Evolutionary conservation across 495 filamentous ascomycete species (phyloP), one percentile per base, ranked within the genome.

Genomic region (Penicillium diatomitis): DNA sequence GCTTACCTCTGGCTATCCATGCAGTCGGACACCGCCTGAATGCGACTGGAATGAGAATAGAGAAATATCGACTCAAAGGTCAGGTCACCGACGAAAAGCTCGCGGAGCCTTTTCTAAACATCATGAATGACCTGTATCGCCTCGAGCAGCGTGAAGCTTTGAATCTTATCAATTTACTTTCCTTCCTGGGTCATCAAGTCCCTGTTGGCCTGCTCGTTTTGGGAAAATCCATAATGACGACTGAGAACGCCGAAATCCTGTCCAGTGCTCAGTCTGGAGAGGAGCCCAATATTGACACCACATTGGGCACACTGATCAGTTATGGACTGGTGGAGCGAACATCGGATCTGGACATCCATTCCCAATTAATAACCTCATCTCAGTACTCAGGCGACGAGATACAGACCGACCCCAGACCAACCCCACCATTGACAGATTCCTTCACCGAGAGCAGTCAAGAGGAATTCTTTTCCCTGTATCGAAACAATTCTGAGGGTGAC

Each of bases 1-100:
- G 80, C 50, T 68, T 91, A 8, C 87, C 87, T 9, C 64, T 90
- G 11, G 86, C 87, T 42, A 90, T 92, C 36, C 84, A 89, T 55
- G 83, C 85, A 4, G 84, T 86, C 4, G 85, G 85, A 6, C 83
- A 85, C 48, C 81, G 86, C 28, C 73, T 92, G 5, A 87, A 81
- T 40, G 78, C 80, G 2, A 88, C 82, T 0, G 69, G 77, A 20
- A 84, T 87, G 51, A 83, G 86, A 1, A 73, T 92, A 5, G 76
- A 81, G 4, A 79, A 72, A 50, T 90, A 88, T 53, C 71, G 67
- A 31, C 67, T 90, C 32, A 75, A 76, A 54, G 81, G 79, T n/a
- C 86, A 85, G 47, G 70, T 81, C 42, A 82, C 73, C 4, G 77
- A 82, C 41, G 80, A 85, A 10, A 83, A 83, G 51, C 77, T 86